Evolutionary conservation across 768 basidiomycete species (phyloP).

Genomic region (Leccinum fibrillosum): DNA sequence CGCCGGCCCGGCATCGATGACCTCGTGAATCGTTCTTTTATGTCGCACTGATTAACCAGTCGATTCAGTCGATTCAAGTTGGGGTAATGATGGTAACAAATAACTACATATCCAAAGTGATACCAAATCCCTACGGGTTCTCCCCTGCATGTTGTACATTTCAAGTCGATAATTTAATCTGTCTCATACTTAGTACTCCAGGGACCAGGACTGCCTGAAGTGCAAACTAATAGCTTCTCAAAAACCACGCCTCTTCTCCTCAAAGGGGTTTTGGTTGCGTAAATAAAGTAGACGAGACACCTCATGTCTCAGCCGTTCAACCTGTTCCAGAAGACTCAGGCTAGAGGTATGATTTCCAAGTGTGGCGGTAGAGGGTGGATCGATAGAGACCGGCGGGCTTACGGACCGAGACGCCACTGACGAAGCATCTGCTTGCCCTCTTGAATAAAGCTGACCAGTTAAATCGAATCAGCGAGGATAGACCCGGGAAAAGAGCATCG

Average conservation of each 20-base stretch:
- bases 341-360: not conserved
- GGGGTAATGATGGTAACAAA: no score
- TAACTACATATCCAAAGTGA: not conserved
- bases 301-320: not conserved
- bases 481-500: not conserved
- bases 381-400: not conserved
- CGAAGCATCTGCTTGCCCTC: not conserved
- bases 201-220: not conserved
- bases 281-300: not conserved
- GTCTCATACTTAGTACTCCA: not conserved
- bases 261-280: not conserved
- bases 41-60: no score
- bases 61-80: no score
- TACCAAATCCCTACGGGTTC: not conserved
- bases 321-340: not conserved
- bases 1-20: no score
- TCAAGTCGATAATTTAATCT: not conserved
- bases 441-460: not conserved
- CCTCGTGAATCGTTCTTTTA: no score
- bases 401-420: not conserved
- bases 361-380: not conserved
- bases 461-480: not conserved
- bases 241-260: not conserved
- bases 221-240: not conserved
- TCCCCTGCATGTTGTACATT: not conserved